phyloP scores from a whole-genome alignment of 2,329 filamentous ascomycete species.

The Ciborinia camelliae region DNA sequence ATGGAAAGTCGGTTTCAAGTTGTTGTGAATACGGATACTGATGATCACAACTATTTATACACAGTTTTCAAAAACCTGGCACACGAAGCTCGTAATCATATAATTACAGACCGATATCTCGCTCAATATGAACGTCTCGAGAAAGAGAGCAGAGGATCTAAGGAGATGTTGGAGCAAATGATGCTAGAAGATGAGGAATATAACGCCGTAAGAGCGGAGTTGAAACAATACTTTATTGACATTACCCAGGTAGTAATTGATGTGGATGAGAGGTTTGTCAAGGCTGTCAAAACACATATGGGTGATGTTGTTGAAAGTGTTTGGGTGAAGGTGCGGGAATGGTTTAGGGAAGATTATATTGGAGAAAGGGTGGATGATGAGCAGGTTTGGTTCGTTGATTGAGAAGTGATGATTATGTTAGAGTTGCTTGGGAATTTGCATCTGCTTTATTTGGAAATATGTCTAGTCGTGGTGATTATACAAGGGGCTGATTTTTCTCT shows the following conservation, averaged over 20 bases:
- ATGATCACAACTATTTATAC: conserved; percentile 17
- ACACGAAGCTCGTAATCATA: neutral
- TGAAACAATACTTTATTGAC: conserved; percentile 17
- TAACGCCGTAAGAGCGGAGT: neutral
- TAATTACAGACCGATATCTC: conserved; percentile 12
- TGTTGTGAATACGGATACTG: neutral
- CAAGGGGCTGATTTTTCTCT: no score
- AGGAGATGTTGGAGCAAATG: neutral
- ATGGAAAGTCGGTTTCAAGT: neutral
- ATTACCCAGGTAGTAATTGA: neutral
- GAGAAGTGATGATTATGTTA: no score
- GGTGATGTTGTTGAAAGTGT: neutral
- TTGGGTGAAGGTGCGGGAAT: conserved; percentile 18
- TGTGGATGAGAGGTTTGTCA: conserved; percentile 10
- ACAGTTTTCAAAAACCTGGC: conserved; percentile 14
- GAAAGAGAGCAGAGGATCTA: neutral
- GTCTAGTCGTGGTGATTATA: no score
- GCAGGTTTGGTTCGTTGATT: conserved; percentile 18
- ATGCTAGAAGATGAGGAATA: conserved; percentile 15
- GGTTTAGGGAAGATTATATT: conserved; percentile 15
- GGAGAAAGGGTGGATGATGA: conserved; percentile 17
- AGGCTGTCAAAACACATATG: conserved; percentile 8
- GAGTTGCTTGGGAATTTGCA: no score
- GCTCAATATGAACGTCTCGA: conserved; percentile 4
- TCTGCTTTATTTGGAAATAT: no score